Evolutionary conservation across 495 filamentous ascomycete genomes (phyloP).

Genomic region (Cercophora samala): DNA sequence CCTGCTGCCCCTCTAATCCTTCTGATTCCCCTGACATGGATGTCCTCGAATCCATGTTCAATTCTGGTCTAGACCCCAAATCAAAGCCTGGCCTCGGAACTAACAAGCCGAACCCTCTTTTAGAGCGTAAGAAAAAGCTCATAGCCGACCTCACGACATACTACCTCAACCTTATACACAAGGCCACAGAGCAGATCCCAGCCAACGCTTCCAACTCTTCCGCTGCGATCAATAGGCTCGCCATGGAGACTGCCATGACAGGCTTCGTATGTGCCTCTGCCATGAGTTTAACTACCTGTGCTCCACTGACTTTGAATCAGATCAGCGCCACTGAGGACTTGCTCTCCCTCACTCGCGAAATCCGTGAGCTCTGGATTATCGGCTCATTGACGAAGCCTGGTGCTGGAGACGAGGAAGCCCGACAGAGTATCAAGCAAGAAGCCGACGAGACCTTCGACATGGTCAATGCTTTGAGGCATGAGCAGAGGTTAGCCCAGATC

Average conservation of each 20-base stretch:
- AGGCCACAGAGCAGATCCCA: slow-evolving; percentile 31
- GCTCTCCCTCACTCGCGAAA: slow-evolving; percentile 38
- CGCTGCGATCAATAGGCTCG: slow-evolving; percentile 38
- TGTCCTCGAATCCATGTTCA: neutral
- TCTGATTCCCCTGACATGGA: no score
- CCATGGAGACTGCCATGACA: slow-evolving; percentile 34
- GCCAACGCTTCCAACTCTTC: slow-evolving; percentile 32
- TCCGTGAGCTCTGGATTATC: slow-evolving; percentile 45
- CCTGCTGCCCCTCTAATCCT: no score
- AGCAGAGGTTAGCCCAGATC: neutral
- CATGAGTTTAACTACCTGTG: no score
- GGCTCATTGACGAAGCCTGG: slow-evolving; percentile 39
- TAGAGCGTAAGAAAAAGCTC: slow-evolving; percentile 39
- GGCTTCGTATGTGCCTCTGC: slow-evolving; percentile 27
- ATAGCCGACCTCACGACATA: slow-evolving; percentile 40
- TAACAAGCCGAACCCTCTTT: neutral
- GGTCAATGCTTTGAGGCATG: neutral
- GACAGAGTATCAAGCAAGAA: neutral
- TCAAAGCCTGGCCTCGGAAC: neutral
- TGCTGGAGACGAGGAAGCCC: slow-evolving; percentile 30
- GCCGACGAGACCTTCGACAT: neutral
- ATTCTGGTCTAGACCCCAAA: neutral
- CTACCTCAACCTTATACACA: slow-evolving; percentile 35
- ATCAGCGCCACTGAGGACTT: slow-evolving; percentile 37
- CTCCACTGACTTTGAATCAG: slow-evolving; percentile 24